Base-by-base conservation (phyloP, 140 eudicot genomes). In the Flaveria floridana region DNA sequence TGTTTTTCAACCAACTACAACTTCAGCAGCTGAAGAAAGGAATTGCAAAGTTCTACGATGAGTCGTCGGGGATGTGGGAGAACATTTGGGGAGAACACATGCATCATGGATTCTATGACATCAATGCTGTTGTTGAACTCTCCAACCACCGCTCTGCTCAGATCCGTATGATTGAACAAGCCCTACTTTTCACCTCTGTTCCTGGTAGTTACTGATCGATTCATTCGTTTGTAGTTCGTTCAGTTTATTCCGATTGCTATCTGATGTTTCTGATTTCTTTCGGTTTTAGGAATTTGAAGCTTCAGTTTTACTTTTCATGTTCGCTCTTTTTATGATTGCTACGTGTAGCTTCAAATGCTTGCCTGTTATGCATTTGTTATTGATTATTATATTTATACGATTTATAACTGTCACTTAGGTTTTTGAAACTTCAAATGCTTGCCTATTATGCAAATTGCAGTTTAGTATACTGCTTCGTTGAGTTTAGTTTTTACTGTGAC, bases 1-100 rank as follows among this genome's bases (percentile, higher is more conserved):
- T n/a, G n/a, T n/a, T n/a, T n/a, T n/a, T n/a, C n/a, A n/a, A n/a
- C n/a, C n/a, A n/a, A n/a, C n/a, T n/a, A n/a, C n/a, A n/a, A n/a
- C n/a, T n/a, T n/a, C 68, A 68, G 41, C 41, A 34, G 34, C 75
- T 72, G 2, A 63, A 26, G 81, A 89, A 86, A 61, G 97, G 97
- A 12, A 92, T 92, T 11, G 96, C 92, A 0, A 96, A 87, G 80
- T 70, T 92, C 57, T 92, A 92, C 83, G 95, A 92, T 16, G 89
- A 86, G 59, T 89, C 96, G 1, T 87, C 97, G 2, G 96, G 85
- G 20, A 16, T 92, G 53, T 92, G 97, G 97, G 97, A 92, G 85
- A 78, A 87, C 52, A 84, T 92, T 13, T 92, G 97, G 97, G 97
- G 97, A 30, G 97, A 92, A 74, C 97, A 89, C 77, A 92, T 92